These are phyloP conservation scores for Sporisorium exsertum DNA, from an alignment of 1,284 basidiomycete genomes.

Conservation along the genomic window DNA sequence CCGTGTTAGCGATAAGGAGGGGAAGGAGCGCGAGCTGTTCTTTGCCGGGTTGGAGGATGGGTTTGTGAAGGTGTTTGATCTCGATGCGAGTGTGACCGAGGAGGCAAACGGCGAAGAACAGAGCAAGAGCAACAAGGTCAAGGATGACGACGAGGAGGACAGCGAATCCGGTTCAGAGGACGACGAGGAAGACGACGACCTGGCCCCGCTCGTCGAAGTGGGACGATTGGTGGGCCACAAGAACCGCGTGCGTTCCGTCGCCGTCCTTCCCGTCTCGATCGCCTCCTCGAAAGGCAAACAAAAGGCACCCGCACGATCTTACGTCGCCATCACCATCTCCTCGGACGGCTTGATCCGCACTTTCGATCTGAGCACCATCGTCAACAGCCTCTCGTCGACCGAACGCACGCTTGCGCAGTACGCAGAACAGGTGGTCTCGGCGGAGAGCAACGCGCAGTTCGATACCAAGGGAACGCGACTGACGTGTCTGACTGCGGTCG, in stretches of 20 bases:
- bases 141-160: constrained; percentile 27
- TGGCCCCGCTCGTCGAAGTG: constrained; percentile 49
- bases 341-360: constrained; percentile 66
- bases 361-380: constrained; percentile 55
- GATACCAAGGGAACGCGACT: constrained; percentile 65
- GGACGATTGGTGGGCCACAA: constrained; percentile 61
- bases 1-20: constrained; percentile 26
- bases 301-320: constrained; percentile 6
- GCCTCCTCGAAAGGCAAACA: constrained; percentile 14
- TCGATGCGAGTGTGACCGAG: constrained; percentile 34
- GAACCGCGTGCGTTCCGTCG: constrained; percentile 60
- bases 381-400: constrained; percentile 16
- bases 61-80: constrained; percentile 52
- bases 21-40: constrained; percentile 54
- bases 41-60: constrained; percentile 56
- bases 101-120: constrained; percentile 2
- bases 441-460: constrained; percentile 49
- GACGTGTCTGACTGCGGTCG: constrained; percentile 63
- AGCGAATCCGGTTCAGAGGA: constrained; percentile 20
- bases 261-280: constrained; percentile 36
- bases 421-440: constrained; percentile 16
- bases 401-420: constrained; percentile 14
- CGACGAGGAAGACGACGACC: constrained; percentile 37
- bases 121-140: constrained; percentile 13
- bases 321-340: constrained; percentile 61